phyloP scores from a whole-genome alignment of 2,329 filamentous ascomycete species.

The Aaosphaeria arxii region DNA sequence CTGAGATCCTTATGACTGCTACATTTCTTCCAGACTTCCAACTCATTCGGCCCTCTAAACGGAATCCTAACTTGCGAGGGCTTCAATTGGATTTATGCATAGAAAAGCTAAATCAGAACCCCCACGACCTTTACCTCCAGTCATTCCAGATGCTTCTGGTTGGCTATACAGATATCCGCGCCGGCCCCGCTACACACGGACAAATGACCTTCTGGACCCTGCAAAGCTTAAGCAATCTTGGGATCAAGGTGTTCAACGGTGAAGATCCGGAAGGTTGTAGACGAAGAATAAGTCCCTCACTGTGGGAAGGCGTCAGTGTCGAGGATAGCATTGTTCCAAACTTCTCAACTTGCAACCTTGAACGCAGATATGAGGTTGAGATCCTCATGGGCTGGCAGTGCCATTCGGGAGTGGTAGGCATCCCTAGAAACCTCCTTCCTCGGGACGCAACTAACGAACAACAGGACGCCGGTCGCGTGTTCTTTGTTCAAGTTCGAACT shows the following conservation, averaged over 20 bases:
- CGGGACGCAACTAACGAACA: background rate
- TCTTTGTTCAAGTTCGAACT: constrained; percentile 10
- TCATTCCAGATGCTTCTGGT: constrained; percentile 14
- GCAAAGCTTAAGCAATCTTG: constrained; percentile 12
- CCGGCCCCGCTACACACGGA: constrained; percentile 2
- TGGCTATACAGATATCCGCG: constrained; percentile 11
- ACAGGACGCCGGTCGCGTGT: constrained; percentile 5
- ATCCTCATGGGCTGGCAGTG: constrained; percentile 14
- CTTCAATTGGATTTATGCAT: too few relatives aligned
- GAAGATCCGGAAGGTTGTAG: background rate
- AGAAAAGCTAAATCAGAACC: background rate
- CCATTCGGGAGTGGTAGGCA: constrained; percentile 1
- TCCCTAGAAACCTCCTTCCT: background rate
- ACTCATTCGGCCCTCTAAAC: background rate
- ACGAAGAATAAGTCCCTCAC: constrained; percentile 1
- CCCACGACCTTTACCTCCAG: constrained; percentile 8
- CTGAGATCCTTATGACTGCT: constrained; percentile 3
- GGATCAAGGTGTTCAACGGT: background rate
- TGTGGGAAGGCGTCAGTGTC: constrained; percentile 7
- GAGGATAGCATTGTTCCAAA: constrained; percentile 7
- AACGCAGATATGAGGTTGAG: constrained; percentile 13
- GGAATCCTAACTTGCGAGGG: background rate
- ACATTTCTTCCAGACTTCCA: constrained; percentile 5
- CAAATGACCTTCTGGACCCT: constrained; percentile 11
- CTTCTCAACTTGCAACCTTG: constrained; percentile 10